Evolutionary conservation across 2,329 filamentous ascomycete species (phyloP), one percentile per base, ranked within the genome.

Genomic region (Corinectria fuckeliana): DNA sequence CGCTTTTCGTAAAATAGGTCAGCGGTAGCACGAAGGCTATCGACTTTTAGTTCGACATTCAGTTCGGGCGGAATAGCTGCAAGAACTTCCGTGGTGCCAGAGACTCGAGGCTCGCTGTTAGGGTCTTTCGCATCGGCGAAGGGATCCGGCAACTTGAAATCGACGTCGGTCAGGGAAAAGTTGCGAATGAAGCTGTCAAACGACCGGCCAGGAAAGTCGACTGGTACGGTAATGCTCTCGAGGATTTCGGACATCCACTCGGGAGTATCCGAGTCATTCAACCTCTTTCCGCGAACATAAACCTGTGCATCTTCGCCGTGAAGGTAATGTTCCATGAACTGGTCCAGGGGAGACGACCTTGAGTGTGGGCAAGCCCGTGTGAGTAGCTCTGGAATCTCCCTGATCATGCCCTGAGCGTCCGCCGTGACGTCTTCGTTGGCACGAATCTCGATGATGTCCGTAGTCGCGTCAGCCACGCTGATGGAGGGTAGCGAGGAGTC

Each of bases 151-250:
- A 99, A 79, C 48, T 86, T 87, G 74, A 99, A 97, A 69, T 96
- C 88, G 38, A 96, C 92, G 71, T 97, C 86, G 2, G 88, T 87
- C 65, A 98, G 80, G 20, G 92, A 91, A 72, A 98, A 97, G 67
- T 95, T 94, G 67, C 89, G 90, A 72, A 99, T 90, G 14, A 97
- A 79, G 64, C 91, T 88, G 65, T 93, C 92, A 69, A 97, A 89
- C 0, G 88, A 88, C 58, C 88, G 87, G 5, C 92, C 92, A 0
- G 92, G 91, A 62, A 98, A 91, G 5, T 92, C 90, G 6, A 98
- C 80, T 3, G 93, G 93, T 1, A 98, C 82, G 0, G 89, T 93
- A 51, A 98, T 85, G 66, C 91, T 92, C 44, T 88, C 88, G 34
- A 98, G 80, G 20, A 99, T 82, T 50, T 93, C 87, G 13, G 85